A percentile compares a stretch with the other conserved stretches of the same genome.
Conservation (phyloP, 257 asterid genomes). For the Eucommia ulmoides region DNA sequence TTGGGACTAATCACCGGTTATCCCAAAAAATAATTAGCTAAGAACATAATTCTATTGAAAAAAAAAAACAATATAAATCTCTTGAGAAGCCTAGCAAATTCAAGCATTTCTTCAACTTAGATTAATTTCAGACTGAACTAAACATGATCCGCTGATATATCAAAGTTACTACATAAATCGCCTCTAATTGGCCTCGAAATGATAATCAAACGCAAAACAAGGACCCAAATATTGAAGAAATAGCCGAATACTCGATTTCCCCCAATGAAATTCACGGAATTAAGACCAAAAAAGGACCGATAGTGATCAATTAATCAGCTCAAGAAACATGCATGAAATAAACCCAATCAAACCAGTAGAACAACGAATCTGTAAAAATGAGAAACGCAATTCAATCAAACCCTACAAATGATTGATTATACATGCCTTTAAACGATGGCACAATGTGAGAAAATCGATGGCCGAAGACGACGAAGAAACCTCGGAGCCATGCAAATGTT, state of each 20-base stretch:
- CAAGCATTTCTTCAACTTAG: too few relatives aligned
- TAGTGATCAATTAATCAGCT: not conserved
- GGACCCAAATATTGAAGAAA: not conserved
- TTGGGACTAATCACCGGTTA: too few relatives aligned
- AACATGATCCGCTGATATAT: not conserved
- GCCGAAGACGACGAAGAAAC: conserved; percentile 32
- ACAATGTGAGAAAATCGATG: conserved; percentile 87
- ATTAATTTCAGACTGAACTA: not conserved
- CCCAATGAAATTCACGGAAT: not conserved
- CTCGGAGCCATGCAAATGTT: conserved; percentile 8
- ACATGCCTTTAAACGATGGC: conserved; percentile 75
- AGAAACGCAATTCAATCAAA: not conserved
- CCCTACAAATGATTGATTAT: not conserved
- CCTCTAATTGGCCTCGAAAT: not conserved
- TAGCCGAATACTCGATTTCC: not conserved
- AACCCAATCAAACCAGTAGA: not conserved
- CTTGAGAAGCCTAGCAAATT: too few relatives aligned
- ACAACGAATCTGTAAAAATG: not conserved
- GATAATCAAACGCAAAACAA: not conserved
- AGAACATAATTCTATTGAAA: too few relatives aligned
- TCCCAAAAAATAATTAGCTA: too few relatives aligned
- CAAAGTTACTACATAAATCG: not conserved
- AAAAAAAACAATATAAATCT: too few relatives aligned
- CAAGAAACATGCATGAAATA: not conserved
- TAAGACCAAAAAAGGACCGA: not conserved